Evolutionary conservation across 2,329 filamentous ascomycete genomes (phyloP), one percentile per base, ranked within the genome.

Genomic region (Amphichorda felina): DNA sequence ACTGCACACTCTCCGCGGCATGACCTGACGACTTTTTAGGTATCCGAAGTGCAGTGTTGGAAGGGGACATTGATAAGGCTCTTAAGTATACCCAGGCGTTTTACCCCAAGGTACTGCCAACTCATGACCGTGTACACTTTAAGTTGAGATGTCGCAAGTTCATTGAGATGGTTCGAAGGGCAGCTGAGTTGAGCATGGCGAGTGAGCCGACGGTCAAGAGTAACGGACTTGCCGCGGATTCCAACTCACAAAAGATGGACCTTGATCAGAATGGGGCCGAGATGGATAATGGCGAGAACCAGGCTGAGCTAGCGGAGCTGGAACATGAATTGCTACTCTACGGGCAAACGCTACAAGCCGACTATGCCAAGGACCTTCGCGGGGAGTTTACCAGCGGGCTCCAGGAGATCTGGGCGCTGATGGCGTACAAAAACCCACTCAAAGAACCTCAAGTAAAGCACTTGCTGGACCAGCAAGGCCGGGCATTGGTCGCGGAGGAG

Each of bases 41-140:
- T 54, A 95, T 96, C 43, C 79, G 91, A 37, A 71, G 75, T 43
- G 83, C 88, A 1, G 86, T 98, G 32, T 67, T 96, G 3, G 83
- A 94, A 40, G 91, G 91, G 16, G 85, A 98, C 48, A 84, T 98
- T 40, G 91, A 96, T 56, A 77, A 72, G 45, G 89, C 89, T 1
- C 68, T 96, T n/a, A 82, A 87, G 54, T 72, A 80, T 47, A 94
- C 84, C 3, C 75, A 79, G 34, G 66, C 68, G 10, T 84, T 79
- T 50, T 98, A 95, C 48, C 82, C 85, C 5, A 69, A 72, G 17
- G 86, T 96, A 2, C 69, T 98, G 14, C 68, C 75, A 32, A 73
- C 84, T 16, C 86, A 94, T 49, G 76, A 84, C 37, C 76, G 86
- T 36, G 86, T 95, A 13, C 79, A 88, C 52, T 96, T 98, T 59